phyloP scores from a whole-genome alignment of 1,139 yeast species.

The Kodamaea arcana region DNA sequence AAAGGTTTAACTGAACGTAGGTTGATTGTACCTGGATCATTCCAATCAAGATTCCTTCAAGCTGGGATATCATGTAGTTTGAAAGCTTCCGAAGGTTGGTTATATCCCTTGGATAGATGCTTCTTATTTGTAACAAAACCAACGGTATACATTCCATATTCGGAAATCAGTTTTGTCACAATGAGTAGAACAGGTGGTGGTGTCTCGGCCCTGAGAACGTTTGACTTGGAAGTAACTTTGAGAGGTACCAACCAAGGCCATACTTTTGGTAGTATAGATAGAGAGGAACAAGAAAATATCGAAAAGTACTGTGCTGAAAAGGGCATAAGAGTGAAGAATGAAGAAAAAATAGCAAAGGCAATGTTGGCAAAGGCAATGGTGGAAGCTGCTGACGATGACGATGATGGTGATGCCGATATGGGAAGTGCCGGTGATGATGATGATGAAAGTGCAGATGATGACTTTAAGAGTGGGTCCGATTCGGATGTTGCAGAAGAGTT shows the following conservation, averaged over 20 bases:
- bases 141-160: constrained; percentile 82
- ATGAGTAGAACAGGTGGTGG: constrained; percentile 89
- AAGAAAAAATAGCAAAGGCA: constrained; percentile 82
- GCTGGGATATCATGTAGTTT: constrained; percentile 89
- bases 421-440: constrained; percentile 71
- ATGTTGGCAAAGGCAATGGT: constrained; percentile 74
- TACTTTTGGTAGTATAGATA: constrained; percentile 81
- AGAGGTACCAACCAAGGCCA: constrained; percentile 67
- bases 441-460: constrained; percentile 66
- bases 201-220: constrained; percentile 78
- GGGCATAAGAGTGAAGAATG: constrained; percentile 79
- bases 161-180: constrained; percentile 71
- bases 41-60: constrained; percentile 65
- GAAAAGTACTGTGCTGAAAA: constrained; percentile 75
- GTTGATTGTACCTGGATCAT: constrained; percentile 83
- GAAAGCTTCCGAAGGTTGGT: constrained; percentile 92
- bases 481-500: constrained; percentile 84
- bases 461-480: constrained; percentile 58
- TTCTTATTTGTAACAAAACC: constrained; percentile 92
- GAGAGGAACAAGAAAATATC: constrained; percentile 81
- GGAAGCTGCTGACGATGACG: constrained; percentile 66
- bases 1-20: constrained; percentile 87
- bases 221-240: constrained; percentile 79
- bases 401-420: constrained; percentile 56
- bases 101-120: constrained; percentile 87